phyloP scores from a whole-genome alignment of 805 yeast genomes.

The Barnettozyma sp. region DNA sequence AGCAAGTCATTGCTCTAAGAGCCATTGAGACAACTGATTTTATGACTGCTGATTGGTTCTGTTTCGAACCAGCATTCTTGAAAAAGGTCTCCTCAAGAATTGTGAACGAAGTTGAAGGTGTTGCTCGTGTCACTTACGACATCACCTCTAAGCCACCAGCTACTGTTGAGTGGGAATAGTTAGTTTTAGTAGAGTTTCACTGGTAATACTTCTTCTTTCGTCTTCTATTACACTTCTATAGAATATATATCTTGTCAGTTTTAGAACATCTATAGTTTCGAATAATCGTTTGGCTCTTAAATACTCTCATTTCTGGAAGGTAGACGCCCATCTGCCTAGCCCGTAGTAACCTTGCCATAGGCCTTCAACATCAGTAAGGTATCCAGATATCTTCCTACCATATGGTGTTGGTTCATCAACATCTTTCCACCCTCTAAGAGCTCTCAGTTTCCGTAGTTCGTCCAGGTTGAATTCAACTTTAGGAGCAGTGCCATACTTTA shows the following conservation, averaged over 20 bases:
- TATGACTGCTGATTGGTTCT: conserved; percentile 99
- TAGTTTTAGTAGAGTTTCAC: no score
- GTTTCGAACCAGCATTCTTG: conserved; percentile 85
- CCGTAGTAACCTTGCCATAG: conserved; percentile 79
- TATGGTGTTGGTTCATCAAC: conserved; percentile 30
- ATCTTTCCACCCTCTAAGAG: conserved; percentile 57
- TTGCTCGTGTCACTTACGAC: conserved; percentile 97
- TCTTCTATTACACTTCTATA: no score
- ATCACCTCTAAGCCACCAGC: conserved; percentile 99
- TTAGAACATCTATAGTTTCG: no score
- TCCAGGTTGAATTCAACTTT: conserved; percentile 63
- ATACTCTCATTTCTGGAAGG: conserved; percentile 1
- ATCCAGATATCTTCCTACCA: conserved; percentile 41
- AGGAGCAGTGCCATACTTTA: conserved; percentile 86
- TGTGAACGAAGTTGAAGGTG: conserved; percentile 98
- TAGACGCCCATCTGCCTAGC: conserved; percentile 26
- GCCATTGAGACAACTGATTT: conserved; percentile 97
- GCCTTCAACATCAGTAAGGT: conserved; percentile 57
- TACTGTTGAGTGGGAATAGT: conserved; percentile 96
- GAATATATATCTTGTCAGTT: no score
- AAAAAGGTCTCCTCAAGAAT: conserved; percentile 92
- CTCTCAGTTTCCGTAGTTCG: conserved; percentile 54
- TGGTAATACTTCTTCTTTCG: no score
- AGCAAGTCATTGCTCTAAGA: conserved; percentile 97
- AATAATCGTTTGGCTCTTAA: no score